These are phyloP conservation scores for Talaromyces amestolkiae DNA, from an alignment of 2,329 filamentous ascomycete species.

Conservation along the genomic window DNA sequence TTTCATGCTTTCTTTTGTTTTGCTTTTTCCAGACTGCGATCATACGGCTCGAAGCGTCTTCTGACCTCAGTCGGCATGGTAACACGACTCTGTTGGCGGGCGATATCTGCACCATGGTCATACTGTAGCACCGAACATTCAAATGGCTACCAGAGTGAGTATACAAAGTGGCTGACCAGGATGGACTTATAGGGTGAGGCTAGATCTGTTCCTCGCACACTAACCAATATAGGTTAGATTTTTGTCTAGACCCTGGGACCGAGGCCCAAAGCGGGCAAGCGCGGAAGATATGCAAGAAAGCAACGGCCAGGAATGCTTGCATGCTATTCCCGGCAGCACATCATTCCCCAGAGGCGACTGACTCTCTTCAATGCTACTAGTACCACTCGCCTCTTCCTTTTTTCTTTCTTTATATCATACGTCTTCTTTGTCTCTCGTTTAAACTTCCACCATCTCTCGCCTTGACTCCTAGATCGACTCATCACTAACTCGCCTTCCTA, in stretches of 20 bases:
- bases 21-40: not conserved
- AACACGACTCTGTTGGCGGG: not conserved
- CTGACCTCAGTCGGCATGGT: not conserved
- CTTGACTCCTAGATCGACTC: not conserved
- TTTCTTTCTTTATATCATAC: not conserved
- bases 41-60: not conserved
- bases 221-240: not conserved
- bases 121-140: not conserved
- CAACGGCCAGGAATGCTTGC: not conserved
- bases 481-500: not conserved
- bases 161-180: no score
- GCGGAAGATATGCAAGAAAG: not conserved
- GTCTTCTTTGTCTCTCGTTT: not conserved
- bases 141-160: not conserved
- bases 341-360: not conserved
- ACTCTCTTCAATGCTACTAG: not conserved
- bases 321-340: not conserved
- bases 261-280: not conserved
- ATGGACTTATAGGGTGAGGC: not conserved
- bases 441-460: not conserved
- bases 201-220: not conserved
- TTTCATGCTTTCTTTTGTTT: not conserved
- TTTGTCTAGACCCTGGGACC: not conserved
- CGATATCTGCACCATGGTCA: not conserved
- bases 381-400: not conserved